These are phyloP conservation scores for Wickerhamomyces alni DNA, from an alignment of 805 yeast species.

Conservation along the genomic window DNA sequence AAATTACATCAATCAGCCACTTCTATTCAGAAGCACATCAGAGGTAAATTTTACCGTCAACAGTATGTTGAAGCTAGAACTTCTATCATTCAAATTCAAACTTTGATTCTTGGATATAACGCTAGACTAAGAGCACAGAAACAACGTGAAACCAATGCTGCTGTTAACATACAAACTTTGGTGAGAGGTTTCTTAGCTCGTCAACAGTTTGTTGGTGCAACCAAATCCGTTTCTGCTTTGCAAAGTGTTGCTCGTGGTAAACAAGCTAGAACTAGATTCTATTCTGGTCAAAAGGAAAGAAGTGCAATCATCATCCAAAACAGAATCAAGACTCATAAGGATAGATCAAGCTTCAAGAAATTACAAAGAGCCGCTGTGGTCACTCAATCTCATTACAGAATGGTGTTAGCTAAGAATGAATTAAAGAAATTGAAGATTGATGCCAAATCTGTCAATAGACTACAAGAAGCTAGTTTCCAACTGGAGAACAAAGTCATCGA, in stretches of 20 bases:
- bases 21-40: constrained; percentile 77
- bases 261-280: constrained; percentile 45
- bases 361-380: constrained; percentile 52
- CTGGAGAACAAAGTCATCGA: constrained; percentile 97
- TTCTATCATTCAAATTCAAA: constrained; percentile 53
- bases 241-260: constrained; percentile 50
- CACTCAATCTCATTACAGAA: constrained; percentile 74
- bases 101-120: constrained; percentile 55
- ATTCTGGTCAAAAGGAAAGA: constrained; percentile 42
- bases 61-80: constrained; percentile 47
- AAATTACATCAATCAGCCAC: constrained; percentile 75
- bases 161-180: constrained; percentile 63
- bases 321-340: constrained; percentile 59
- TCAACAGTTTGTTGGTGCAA: constrained; percentile 24
- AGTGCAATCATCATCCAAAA: constrained; percentile 75
- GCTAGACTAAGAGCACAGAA: constrained; percentile 49
- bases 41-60: constrained; percentile 57
- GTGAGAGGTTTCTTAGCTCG: constrained; percentile 51
- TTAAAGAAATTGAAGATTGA: constrained; percentile 67
- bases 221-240: constrained; percentile 29
- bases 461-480: constrained; percentile 86
- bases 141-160: constrained; percentile 56
- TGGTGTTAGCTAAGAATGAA: constrained; percentile 64
- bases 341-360: constrained; percentile 45
- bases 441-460: constrained; percentile 85